Evolutionary conservation across 148 eudicot genomes (phyloP), one percentile per base, ranked within the genome.

Genomic region (Suaeda aralocaspica): DNA sequence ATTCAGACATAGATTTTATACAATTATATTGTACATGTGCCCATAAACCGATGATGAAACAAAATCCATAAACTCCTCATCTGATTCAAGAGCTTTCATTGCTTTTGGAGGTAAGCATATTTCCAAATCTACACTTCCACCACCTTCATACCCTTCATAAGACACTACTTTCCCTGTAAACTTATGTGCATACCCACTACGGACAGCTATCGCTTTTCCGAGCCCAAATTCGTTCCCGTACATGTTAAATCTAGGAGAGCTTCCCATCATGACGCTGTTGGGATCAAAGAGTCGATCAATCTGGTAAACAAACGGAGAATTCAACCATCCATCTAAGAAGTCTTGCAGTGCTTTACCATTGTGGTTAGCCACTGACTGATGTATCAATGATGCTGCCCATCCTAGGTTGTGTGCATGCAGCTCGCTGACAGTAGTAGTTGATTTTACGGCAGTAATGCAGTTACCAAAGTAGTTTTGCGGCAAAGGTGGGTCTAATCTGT

Each of bases 161-260:
- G 74, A 41, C 2, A 52, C 72, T 18, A 76, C 76, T 64, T 67
- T 71, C 59, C 82, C 82, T 0, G 42, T 73, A 44, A 33, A 67
- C n/a, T 75, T 79, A 22, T 67, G 44, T 0, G 71, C 76, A n/a
- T 63, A 58, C 12, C 83, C 83, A 58, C 73, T 76, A 2, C 71
- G 39, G 21, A 76, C 21, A 1, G 78, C 78, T 10, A 70, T 25
- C 0, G 83, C 68, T 51, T 69, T 80, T 31, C 80, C 83, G 13
- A 72, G n/a, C 34, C 83, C 83, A 33, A 80, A 80, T 25, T 80
- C 72, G 41, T 72, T 72, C 4, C 75, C 80, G 64, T 80, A 80
- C 73, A 73, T 72, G 45, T 76, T 64, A 8, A 80, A 80, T 25
- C 80, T 66, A 19, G 83, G 80, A 9, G 77, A 80, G 28, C 80